Evolutionary conservation across 2,329 filamentous ascomycete genomes (phyloP), one percentile per base, ranked within the genome.

Genomic region (Sporothrix globosa): DNA sequence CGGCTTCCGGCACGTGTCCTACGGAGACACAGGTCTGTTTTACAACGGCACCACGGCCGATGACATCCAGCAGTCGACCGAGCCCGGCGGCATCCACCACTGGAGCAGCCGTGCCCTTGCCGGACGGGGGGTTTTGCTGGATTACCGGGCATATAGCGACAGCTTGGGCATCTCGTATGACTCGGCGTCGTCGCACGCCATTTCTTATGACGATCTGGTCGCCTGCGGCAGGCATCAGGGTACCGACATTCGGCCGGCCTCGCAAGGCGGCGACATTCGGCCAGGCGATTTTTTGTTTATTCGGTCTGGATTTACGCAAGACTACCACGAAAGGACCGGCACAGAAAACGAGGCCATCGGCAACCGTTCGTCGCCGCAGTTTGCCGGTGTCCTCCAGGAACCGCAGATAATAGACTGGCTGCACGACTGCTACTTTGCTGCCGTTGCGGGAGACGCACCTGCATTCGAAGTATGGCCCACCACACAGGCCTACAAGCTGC

Each of bases 401-500:
- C 79, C 86, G 63, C 83, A 84, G 58, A 84, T 89, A 3, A 80
- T 87, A 9, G 84, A 86, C 68, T 92, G 90, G 89, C 73, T 92
- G 71, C 90, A 91, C 81, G 88, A 92, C 75, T 86, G 84, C 73
- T 88, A 89, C 68, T 92, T 92, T 74, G 83, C 89, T 0, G 87
- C 86, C 0, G 88, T 90, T 0, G 88, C 85, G 0, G 87, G 88
- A 0, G 90, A 92, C 76, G 81, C 84, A 14, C 86, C 85, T 21
- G 82, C 85, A 0, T 91, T 92, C 72, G 90, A 92, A 79, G 71
- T 68, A 2, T 21, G 69, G 24, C 71, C 71, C 3, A 44, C 61
- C 44, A 11, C 27, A 2, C 48, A 70, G 30, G 56, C 27, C 30
- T 83, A 58, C 14, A n/a, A 34, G 34, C 77, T 87, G 34, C 85